Base-by-base conservation (phyloP, 2,329 filamentous ascomycete species). In the Aspergillus tubingensis region DNA sequence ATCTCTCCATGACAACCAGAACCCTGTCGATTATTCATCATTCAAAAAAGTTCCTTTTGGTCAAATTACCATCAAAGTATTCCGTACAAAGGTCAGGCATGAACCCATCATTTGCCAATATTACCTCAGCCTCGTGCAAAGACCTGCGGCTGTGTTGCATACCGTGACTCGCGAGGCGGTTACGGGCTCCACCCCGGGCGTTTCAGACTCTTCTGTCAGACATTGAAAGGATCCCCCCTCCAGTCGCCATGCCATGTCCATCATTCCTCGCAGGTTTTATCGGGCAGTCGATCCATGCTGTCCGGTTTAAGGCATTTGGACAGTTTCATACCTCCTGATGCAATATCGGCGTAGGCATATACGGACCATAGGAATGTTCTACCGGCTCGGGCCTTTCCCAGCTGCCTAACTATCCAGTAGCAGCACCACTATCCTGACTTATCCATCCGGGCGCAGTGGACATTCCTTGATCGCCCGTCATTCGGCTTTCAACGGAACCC, bases 171-270 rank as follows among this genome's bases (percentile, higher is more conserved):
- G 53, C 60, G 53, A 55, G 62, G 59, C 62, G 54, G 59, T 51
- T 30, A 54, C 30, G 43, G 48, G 57, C 54, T 63, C 64, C 63
- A 65, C 64, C 53, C 52, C 47, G 61, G 58, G 59, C 55, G 65
- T 66, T 66, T 66, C 65, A 64, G 58, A 59, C 57, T 59, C 44
- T 50, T 52, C 39, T 58, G 58, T 58, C 53, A 47, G 54, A 52
- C 52, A 54, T 47, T 47, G 44, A 44, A 36, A 59, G 7, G 38
- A 39, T 19, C 19, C 17, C 32, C 10, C 54, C 32, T n/a, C 44
- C 43, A n/a, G 44, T 58, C 47, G 38, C 49, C 57, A 44, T 51
- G 19, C 48, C 38, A 15, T 61, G 57, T 32, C 57, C 49, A 55
- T 58, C 55, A 55, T 61, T 61, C 41, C 55, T 47, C 19, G 11